Percentiles rank a stretch among this genome's conserved stretches.
Evolutionary conservation across 2,329 filamentous ascomycete genomes (phyloP).

Genomic region (Catunica adiposa): DNA sequence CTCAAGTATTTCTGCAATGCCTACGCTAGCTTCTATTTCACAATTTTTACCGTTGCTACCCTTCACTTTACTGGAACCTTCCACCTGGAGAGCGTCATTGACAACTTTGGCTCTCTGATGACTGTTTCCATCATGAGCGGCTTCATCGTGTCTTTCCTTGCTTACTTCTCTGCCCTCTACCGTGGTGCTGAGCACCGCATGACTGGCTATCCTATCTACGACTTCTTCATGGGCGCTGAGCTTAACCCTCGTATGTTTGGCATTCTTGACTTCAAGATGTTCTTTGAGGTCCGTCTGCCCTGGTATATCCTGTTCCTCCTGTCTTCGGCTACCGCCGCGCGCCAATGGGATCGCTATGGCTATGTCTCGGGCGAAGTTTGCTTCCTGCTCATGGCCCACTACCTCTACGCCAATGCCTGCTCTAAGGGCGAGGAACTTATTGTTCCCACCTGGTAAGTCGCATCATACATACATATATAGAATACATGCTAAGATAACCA

Average conservation of each 20-base stretch:
- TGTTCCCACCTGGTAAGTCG: constrained; percentile 52
- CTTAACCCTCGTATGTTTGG: constrained; percentile 78
- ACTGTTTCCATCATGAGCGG: constrained; percentile 86
- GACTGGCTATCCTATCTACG: constrained; percentile 71
- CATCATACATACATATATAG: background rate
- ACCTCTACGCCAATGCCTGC: constrained; percentile 82
- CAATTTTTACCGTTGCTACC: constrained; percentile 49
- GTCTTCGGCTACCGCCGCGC: constrained; percentile 56
- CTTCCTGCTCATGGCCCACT: constrained; percentile 79
- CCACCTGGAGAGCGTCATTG: constrained; percentile 78
- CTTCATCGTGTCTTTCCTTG: constrained; percentile 64
- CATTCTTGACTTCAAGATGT: constrained; percentile 89
- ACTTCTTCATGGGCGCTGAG: constrained; percentile 89
- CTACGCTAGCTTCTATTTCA: constrained; percentile 73
- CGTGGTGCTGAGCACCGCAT: constrained; percentile 82
- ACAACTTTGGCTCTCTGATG: constrained; percentile 87
- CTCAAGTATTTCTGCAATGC: constrained; percentile 90
- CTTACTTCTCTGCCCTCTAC: constrained; percentile 68
- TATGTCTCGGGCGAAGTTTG: constrained; percentile 73
- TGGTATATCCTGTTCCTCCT: constrained; percentile 83
- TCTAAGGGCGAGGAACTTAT: constrained; percentile 86
- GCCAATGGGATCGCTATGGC: constrained; percentile 71
- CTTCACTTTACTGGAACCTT: constrained; percentile 76
- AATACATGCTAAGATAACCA: constrained; percentile 3
- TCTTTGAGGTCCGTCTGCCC: constrained; percentile 80